Base-by-base conservation (phyloP, 225 moss, liverwort and hornwort genomes). In the Rhytidiadelphus loreus region DNA sequence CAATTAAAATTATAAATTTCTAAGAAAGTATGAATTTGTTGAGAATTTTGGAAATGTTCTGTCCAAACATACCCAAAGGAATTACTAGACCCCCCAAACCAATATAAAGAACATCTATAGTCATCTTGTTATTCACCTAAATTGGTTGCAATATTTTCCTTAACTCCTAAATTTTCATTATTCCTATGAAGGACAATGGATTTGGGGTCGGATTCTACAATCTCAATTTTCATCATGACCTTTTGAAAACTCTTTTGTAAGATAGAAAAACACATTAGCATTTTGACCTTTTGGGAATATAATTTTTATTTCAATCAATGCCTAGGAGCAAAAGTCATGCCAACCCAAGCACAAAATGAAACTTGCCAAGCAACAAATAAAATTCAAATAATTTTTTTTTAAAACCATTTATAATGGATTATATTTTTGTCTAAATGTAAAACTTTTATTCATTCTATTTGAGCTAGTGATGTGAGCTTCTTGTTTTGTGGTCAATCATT, bases 381-480 rank as follows among this genome's bases (percentile, higher is more conserved):
- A 48, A 17, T 48, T 32, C 9, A 41, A 44, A 73, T 9, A 29
- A 68, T 9, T 8, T 8, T 6, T 4, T 9, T 12, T 13, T 7
- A 75, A 16, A 18, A 4, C 0, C 4, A 4, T 46, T 29, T 46
- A 0, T 18, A 6, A 11, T 18, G 0, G 48, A 50, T 30, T 29
- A 8, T 33, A 76, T 4, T 13, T 50, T 33, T 7, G 6, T 32
- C 8, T 33, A 20, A 0, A 21, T 50, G 2, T 2, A 50, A 50
- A 32, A 33, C 8, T 48, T 21, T 22, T 8, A 52, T 76, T 50
- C 19, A 13, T 52, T 76, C 33, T 12, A 50, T 33, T 76, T 52
- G 9, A 10, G 3, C 28, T 29, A 44, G 11, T 44, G 17, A 72
- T 44, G 46, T 73, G 2, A 11, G 46, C 30, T 2, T 30, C 18